Percentiles rank a stretch among this genome's conserved stretches.
phyloP scores from a whole-genome alignment of 2,329 filamentous ascomycete genomes.

The Saccharata proteae region DNA sequence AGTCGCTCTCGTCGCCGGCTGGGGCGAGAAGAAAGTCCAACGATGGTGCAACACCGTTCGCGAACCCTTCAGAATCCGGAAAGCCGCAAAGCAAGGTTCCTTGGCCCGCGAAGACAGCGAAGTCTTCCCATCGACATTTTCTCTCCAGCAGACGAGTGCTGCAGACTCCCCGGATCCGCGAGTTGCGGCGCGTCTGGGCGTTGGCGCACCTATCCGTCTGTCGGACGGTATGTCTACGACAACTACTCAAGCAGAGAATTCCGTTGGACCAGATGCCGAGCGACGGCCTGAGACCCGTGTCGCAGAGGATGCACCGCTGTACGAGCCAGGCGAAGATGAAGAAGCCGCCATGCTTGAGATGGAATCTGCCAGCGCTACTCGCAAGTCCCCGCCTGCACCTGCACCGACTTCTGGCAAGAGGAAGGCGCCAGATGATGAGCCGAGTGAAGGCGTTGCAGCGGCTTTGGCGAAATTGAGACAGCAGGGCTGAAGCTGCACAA shows the following conservation, averaged over 20 bases:
- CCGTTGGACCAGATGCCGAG: constrained; percentile 28
- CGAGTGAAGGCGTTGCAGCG: constrained; percentile 46
- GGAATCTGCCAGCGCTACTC: not conserved
- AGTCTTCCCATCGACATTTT: constrained; percentile 15
- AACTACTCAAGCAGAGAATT: constrained; percentile 11
- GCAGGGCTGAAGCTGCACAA: constrained; percentile 12
- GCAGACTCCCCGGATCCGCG: constrained; percentile 11
- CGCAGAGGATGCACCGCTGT: constrained; percentile 17
- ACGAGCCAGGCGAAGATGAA: constrained; percentile 27
- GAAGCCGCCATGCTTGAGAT: constrained; percentile 31
- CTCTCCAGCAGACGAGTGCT: constrained; percentile 14
- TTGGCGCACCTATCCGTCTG: constrained; percentile 20
- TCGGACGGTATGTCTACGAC: constrained; percentile 14
- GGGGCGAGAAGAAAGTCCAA: constrained; percentile 91
- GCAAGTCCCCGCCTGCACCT: not conserved
- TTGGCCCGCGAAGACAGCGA: constrained; percentile 22
- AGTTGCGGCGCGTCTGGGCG: constrained; percentile 16
- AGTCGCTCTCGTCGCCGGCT: constrained; percentile 72
- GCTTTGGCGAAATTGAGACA: constrained; percentile 44
- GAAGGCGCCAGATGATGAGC: constrained; percentile 26
- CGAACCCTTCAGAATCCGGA: constrained; percentile 70
- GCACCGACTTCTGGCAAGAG: constrained; percentile 17
- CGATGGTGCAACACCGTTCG: constrained; percentile 71
- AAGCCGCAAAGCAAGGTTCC: constrained; percentile 50
- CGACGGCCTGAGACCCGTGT: constrained; percentile 21